These are phyloP conservation scores for Fusarium pseudoanthophilum DNA, from an alignment of 2,329 filamentous ascomycete species.

Conservation along the genomic window DNA sequence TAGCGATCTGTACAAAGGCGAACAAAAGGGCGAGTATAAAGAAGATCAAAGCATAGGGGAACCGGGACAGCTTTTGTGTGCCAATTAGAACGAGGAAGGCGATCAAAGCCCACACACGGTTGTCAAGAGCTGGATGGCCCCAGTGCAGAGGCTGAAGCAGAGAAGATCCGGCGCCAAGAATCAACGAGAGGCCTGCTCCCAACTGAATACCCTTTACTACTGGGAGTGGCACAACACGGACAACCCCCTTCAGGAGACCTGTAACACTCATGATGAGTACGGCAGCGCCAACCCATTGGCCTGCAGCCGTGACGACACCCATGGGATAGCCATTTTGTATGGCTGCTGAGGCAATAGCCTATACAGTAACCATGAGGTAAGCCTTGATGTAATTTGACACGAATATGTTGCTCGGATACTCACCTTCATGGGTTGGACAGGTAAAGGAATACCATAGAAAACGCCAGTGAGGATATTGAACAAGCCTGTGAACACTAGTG, in stretches of 20 bases:
- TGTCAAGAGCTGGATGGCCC: constrained; percentile 76
- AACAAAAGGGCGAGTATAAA: constrained; percentile 76
- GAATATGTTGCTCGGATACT: not conserved
- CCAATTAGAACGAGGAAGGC: constrained; percentile 78
- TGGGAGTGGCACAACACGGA: constrained; percentile 80
- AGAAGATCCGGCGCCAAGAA: constrained; percentile 77
- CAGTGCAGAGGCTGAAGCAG: constrained; percentile 77
- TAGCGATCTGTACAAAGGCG: constrained; percentile 59
- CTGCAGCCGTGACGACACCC: constrained; percentile 79
- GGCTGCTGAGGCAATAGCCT: constrained; percentile 91
- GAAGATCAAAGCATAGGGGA: constrained; percentile 82
- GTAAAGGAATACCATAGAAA: constrained; percentile 87
- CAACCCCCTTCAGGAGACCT: constrained; percentile 79
- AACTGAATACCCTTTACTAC: constrained; percentile 96
- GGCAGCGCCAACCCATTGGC: constrained; percentile 75
- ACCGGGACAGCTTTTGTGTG: constrained; percentile 71
- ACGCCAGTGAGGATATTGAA: constrained; percentile 87
- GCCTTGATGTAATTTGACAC: not conserved
- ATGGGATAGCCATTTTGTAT: constrained; percentile 67
- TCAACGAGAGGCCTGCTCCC: constrained; percentile 85
- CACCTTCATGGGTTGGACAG: constrained; percentile 87
- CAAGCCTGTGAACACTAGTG: constrained; percentile 86
- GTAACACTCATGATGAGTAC: constrained; percentile 83
- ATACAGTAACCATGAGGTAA: not conserved
- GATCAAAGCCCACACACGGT: constrained; percentile 78